phyloP scores from a whole-genome alignment of 2,329 filamentous ascomycete species.

The Davidsoniella eucalypti region DNA sequence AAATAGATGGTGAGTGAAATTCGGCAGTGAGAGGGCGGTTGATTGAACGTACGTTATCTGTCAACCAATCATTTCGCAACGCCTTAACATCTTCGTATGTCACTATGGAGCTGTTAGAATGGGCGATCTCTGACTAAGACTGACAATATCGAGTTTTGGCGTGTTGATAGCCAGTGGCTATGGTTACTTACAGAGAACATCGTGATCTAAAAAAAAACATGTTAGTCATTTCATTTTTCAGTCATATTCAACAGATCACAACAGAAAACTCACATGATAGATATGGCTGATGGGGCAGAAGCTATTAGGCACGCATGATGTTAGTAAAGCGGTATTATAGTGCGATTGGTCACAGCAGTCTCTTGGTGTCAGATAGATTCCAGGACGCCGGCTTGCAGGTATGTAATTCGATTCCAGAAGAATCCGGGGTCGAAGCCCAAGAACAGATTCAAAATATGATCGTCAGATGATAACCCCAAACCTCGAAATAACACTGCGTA shows the following conservation, averaged over 20 bases:
- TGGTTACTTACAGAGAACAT: constrained; percentile 21
- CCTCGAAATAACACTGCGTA: too few relatives aligned
- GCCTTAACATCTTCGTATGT: constrained; percentile 62
- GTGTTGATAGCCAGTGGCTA: background rate
- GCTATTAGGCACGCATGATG: constrained; percentile 13
- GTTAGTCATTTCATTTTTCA: constrained; percentile 3
- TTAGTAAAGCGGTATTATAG: background rate
- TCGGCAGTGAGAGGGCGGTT: background rate
- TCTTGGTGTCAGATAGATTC: too few relatives aligned
- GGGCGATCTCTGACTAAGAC: background rate
- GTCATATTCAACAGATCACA: background rate
- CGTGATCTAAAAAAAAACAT: constrained; percentile 18
- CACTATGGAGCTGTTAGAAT: constrained; percentile 9
- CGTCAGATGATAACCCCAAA: too few relatives aligned
- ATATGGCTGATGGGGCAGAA: constrained; percentile 26
- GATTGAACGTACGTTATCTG: constrained; percentile 60
- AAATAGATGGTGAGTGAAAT: constrained; percentile 1
- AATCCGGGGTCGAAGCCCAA: too few relatives aligned
- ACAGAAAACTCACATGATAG: constrained; percentile 27
- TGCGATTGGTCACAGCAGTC: too few relatives aligned
- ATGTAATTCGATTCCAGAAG: too few relatives aligned
- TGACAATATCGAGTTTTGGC: too few relatives aligned
- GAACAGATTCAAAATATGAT: too few relatives aligned
- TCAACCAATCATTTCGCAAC: constrained; percentile 86
- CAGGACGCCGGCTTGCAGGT: too few relatives aligned